Evolutionary conservation across 2,329 filamentous ascomycete species (phyloP), one percentile per base, ranked within the genome.

Genomic region (Cercospora zeina): DNA sequence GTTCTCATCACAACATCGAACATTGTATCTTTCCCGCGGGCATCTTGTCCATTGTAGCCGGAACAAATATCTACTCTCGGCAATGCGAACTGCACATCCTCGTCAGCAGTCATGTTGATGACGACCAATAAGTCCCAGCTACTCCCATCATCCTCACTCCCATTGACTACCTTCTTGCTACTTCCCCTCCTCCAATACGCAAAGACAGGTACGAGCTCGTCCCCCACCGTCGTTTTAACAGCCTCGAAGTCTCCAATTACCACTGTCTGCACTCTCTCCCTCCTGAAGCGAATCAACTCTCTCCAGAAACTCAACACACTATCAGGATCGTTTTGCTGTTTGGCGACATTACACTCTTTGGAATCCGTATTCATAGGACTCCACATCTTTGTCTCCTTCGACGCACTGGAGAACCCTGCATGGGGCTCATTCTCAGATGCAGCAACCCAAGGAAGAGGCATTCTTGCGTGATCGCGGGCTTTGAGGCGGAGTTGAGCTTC

Each of bases 391-490:
- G 30, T 42, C 34, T 36, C 51, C 10, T 30, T 36, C 2, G 27
- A 1, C 8, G 39, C 54, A 11, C 61, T 51, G 1, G 68, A 86
- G 76, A 90, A 90, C 1, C 88, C 88, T 0, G 83, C 85, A 65
- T 86, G 80, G 0, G 76, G 76, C 14, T 61, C 62, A 0, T 73
- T 78, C 6, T 21, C 24, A 3, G 61, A 55, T 10, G 53, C 33
- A 4, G 59, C 10, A 8, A 10, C 50, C 63, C 65, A 67, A 2
- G 65, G 59, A 13, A 67, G 47, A 31, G 65, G 65, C 42, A 58
- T 85, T 49, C 89, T 81, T 8, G 84, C 85, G 73, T 91, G 89
- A 74, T 91, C 89, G 33, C 89, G 73, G 4, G 82, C 85, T 72
- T 85, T 86, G 66, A 80, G 78, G 63, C 83, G 82, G 66, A 86